Conservation (phyloP, 805 yeast species). For the Kodamaea lidongshanica region DNA sequence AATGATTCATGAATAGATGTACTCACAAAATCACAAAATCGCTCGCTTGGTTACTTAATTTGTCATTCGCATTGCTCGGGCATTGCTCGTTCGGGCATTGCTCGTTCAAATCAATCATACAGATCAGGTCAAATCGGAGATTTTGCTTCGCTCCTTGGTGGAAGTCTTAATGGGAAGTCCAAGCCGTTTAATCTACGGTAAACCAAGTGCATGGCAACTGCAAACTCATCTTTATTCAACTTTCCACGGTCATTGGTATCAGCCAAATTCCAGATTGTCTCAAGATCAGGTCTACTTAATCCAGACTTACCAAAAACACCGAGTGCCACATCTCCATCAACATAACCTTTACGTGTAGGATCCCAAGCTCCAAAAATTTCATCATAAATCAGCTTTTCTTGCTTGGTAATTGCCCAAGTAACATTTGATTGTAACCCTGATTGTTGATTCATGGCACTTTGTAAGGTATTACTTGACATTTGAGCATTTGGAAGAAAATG, state of each 20-base stretch:
- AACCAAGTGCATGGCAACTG: conserved; percentile 95
- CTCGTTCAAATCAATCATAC: too few species aligned
- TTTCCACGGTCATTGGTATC: conserved; percentile 80
- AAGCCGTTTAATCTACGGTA: conserved; percentile 85
- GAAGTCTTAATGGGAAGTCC: conserved; percentile 74
- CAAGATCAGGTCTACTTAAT: conserved; percentile 75
- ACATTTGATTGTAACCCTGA: conserved; percentile 43
- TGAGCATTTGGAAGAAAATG: conserved; percentile 57
- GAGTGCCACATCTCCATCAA: conserved; percentile 79
- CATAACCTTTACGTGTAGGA: conserved; percentile 53
- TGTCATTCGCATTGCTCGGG: too few species aligned
- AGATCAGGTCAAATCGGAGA: too few species aligned
- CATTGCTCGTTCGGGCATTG: too few species aligned
- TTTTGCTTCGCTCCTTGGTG: too few species aligned
- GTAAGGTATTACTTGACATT: conserved; percentile 31
- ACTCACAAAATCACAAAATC: too few species aligned
- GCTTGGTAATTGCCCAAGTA: conserved; percentile 78
- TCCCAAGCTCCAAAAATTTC: conserved; percentile 90
- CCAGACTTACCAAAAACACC: conserved; percentile 89
- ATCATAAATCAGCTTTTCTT: conserved; percentile 81
- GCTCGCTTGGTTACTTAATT: too few species aligned
- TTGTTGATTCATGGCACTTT: conserved; percentile 36
- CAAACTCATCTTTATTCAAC: conserved; percentile 83
- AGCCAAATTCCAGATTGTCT: conserved; percentile 83
- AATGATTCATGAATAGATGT: too few species aligned